A percentile compares a stretch with the other conserved stretches of the same genome.
These are phyloP conservation scores for Picea sitchensis DNA, from an alignment of 75 land plant species.

Conservation along the genomic window DNA sequence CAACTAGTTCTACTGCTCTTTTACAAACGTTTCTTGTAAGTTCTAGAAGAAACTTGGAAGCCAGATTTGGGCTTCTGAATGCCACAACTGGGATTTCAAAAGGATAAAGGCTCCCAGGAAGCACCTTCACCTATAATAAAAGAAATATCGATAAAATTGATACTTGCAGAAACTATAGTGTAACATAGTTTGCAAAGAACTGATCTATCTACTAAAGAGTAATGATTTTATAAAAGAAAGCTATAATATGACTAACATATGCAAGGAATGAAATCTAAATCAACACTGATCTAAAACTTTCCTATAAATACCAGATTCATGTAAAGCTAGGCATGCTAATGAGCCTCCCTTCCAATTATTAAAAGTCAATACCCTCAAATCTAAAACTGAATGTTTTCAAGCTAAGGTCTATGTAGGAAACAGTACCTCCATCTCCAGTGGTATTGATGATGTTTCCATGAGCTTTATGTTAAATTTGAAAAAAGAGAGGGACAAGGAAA, in stretches of 20 bases:
- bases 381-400: neutral
- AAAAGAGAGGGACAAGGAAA: constrained; percentile 7
- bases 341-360: neutral
- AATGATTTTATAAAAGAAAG: neutral
- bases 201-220: neutral
- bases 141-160: neutral
- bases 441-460: neutral
- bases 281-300: neutral
- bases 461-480: constrained; percentile 15
- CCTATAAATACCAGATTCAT: neutral
- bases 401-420: neutral
- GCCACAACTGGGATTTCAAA: constrained; percentile 31
- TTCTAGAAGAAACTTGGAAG: constrained; percentile 11
- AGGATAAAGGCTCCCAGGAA: constrained; percentile 26
- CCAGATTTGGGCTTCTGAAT: constrained; percentile 15
- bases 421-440: constrained; percentile 37
- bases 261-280: neutral
- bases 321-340: neutral
- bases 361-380: neutral
- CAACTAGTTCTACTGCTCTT: constrained; percentile 15
- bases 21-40: constrained; percentile 23
- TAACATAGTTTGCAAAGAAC: neutral
- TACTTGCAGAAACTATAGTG: neutral
- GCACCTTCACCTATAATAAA: constrained; percentile 22
- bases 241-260: neutral